Evolutionary conservation across 2,329 filamentous ascomycete species (phyloP), one percentile per base, ranked within the genome.

Genomic region (Helicocarpus griseus): DNA sequence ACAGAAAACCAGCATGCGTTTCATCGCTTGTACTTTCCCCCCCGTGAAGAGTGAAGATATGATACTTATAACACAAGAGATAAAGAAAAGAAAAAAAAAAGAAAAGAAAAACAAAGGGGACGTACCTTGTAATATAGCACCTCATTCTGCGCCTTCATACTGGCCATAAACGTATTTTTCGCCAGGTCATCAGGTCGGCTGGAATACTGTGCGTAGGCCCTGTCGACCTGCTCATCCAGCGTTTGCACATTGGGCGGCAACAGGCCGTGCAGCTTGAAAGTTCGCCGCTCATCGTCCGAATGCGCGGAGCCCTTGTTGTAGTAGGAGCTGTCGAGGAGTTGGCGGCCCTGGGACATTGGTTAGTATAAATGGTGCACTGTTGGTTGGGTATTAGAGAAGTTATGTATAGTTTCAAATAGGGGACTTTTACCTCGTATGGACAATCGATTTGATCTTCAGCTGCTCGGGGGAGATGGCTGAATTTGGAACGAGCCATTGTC

Each of bases 271-370:
- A 95, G 77, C 29, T 80, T 79, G 65, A 95, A 94, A 0, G 72
- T 70, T 2, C 72, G 69, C 9, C 89, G 80, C 62, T 95, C 89
- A 26, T 86, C 70, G 0, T 72, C 60, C 0, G 85, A 78, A 59
- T 91, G 91, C 0, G 82, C 87, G 2, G 87, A 89, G 28, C 89
- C 89, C 67, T 93, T 93, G 72, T 94, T 95, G 70, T 89, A 83
- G 59, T 79, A 82, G 1, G 83, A 76, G 9, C 79, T 80, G 54
- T 81, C 78, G 7, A 89, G 73, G 5, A 89, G 70, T 0, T 77
- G 73, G 38, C 70, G 69, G 4, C 80, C 79, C 56, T 65, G 44
- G 17, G 33, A 14, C 13, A 24, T 28, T 28, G 31, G 38, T 39
- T 21, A 41, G 26, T 22, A 22, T n/a, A n/a, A n/a, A n/a, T n/a